Evolutionary conservation across 2,329 filamentous ascomycete genomes (phyloP).

Genomic region (Fusarium sarcochroum): DNA sequence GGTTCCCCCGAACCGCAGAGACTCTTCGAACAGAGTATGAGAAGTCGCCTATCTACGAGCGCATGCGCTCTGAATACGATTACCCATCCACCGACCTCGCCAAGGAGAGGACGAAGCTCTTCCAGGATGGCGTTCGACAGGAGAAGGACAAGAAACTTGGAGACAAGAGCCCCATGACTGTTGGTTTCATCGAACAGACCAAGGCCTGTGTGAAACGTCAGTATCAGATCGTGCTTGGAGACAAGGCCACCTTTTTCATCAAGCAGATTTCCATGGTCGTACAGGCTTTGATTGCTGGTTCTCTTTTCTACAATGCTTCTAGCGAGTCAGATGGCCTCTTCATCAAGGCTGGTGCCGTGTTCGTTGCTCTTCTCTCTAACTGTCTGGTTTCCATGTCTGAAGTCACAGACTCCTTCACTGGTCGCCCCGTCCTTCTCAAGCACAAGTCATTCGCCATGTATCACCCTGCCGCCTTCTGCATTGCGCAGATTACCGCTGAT

Average conservation of each 20-base stretch:
- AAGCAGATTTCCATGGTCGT: constrained; percentile 70
- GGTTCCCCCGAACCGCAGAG: constrained; percentile 61
- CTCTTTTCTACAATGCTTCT: constrained; percentile 76
- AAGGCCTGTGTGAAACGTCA: constrained; percentile 70
- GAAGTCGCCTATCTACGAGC: constrained; percentile 62
- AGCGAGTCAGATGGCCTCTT: constrained; percentile 72
- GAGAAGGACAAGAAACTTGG: constrained; percentile 70
- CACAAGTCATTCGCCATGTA: constrained; percentile 71
- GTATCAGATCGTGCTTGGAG: constrained; percentile 76
- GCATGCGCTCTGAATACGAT: constrained; percentile 69
- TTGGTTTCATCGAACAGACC: constrained; percentile 68
- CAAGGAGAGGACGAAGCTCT: constrained; percentile 64
- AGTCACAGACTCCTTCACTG: constrained; percentile 73
- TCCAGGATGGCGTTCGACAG: constrained; percentile 64
- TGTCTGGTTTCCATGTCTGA: constrained; percentile 75
- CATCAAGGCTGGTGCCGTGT: constrained; percentile 73
- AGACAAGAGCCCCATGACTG: constrained; percentile 68
- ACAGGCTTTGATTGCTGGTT: constrained; percentile 74
- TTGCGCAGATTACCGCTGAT: constrained; percentile 68
- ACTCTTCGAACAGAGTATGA: constrained; percentile 65
- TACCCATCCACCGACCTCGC: constrained; percentile 67
- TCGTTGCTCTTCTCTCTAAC: constrained; percentile 75
- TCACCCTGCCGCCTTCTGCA: constrained; percentile 71
- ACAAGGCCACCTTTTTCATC: constrained; percentile 74
- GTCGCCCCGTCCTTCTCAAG: constrained; percentile 71